Conservation (phyloP, 345 rosid genomes). For the Cardamine resedifolia region DNA sequence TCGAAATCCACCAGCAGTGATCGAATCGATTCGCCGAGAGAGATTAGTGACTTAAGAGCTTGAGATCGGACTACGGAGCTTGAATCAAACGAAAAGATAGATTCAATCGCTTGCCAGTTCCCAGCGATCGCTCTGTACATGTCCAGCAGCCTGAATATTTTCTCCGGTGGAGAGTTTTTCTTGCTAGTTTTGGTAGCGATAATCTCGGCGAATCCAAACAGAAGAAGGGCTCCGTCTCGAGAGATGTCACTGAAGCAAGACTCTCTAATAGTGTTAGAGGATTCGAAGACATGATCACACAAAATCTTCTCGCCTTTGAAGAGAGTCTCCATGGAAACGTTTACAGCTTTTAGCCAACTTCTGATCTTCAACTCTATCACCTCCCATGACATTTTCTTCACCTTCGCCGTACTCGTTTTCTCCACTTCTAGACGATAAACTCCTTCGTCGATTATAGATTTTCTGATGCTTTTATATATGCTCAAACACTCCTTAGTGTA, state of each 20-base stretch:
- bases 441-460: slow-evolving; percentile 78
- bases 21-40: slow-evolving; percentile 51
- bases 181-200: slow-evolving; percentile 44
- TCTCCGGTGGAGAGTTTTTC: slow-evolving; percentile 44
- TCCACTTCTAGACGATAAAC: slow-evolving; percentile 67
- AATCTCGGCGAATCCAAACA: slow-evolving; percentile 58
- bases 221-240: slow-evolving; percentile 58
- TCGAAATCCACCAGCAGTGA: slow-evolving; percentile 50
- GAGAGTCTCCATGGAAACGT: slow-evolving; percentile 54
- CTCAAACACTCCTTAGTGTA: slow-evolving; percentile 68
- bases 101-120: slow-evolving; percentile 60
- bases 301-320: slow-evolving; percentile 69
- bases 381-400: slow-evolving; percentile 65
- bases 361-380: slow-evolving; percentile 53
- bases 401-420: slow-evolving; percentile 40
- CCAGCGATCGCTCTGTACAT: slow-evolving; percentile 57
- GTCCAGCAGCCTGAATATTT: slow-evolving; percentile 63
- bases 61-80: slow-evolving; percentile 46
- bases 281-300: slow-evolving; percentile 69
- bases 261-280: slow-evolving; percentile 53
- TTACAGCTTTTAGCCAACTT: slow-evolving; percentile 65
- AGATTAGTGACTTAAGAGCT: slow-evolving; percentile 52
- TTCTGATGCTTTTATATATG: slow-evolving; percentile 57
- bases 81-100: slow-evolving; percentile 57
- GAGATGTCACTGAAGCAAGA: slow-evolving; percentile 67